Conservation (phyloP, 2,329 filamentous ascomycete genomes). For the Neonectria faginata region DNA sequence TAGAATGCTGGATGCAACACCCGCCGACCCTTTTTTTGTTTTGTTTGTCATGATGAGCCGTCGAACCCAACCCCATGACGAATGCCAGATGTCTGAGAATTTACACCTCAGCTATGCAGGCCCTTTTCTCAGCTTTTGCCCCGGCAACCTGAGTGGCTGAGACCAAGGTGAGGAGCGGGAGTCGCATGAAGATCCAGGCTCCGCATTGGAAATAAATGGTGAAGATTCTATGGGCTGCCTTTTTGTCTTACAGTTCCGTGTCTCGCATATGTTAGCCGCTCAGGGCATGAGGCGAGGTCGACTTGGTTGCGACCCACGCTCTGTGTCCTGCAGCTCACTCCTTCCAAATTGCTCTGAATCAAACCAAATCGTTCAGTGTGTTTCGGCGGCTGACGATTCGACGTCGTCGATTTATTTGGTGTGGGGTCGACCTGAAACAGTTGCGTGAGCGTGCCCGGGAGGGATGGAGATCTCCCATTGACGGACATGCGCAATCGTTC, state of each 20-base stretch:
- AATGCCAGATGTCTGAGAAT: neutral
- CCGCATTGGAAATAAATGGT: neutral
- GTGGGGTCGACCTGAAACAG: neutral
- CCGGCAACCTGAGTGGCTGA: neutral
- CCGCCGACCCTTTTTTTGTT: neutral
- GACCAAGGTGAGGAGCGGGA: neutral
- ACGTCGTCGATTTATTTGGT: neutral
- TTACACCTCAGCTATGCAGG: neutral
- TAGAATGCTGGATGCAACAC: neutral
- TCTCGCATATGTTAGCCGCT: neutral
- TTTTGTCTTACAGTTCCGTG: neutral
- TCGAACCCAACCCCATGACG: neutral
- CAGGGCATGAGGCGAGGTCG: neutral
- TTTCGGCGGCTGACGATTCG: slow-evolving; percentile 2
- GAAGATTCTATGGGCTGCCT: neutral
- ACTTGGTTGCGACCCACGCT: neutral
- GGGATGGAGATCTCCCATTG: neutral
- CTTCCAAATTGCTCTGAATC: neutral
- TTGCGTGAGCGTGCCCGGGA: neutral
- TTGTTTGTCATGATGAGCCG: neutral
- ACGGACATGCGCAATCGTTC: neutral
- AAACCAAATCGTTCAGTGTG: neutral
- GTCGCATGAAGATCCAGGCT: neutral
- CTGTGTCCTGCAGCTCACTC: neutral
- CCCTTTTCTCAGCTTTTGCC: neutral